Percentiles rank a stretch among this genome's conserved stretches.
Conservation (phyloP, 2,329 filamentous ascomycete genomes). For the Aspergillus pseudoviridinutans region DNA sequence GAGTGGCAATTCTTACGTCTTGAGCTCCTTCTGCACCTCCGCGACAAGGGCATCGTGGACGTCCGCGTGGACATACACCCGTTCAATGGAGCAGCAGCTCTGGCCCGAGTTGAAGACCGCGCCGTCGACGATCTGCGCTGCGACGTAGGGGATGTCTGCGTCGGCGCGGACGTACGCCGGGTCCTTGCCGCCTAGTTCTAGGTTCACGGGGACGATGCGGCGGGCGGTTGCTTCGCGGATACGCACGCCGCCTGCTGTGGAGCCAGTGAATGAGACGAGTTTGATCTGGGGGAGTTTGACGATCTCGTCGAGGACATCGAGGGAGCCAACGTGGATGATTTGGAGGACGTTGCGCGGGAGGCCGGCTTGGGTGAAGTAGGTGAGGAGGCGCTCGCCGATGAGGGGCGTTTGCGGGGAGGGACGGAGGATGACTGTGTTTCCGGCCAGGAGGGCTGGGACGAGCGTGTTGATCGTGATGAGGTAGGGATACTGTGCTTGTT, state of each 20-base stretch:
- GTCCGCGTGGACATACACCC: conserved; percentile 79
- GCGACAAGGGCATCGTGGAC: conserved; percentile 80
- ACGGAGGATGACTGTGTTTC: conserved; percentile 86
- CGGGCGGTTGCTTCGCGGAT: conserved; percentile 78
- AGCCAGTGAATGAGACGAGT: conserved; percentile 85
- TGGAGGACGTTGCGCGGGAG: conserved; percentile 77
- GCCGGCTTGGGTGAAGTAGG: conserved; percentile 72
- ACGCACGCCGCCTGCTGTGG: conserved; percentile 75
- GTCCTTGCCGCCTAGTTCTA: conserved; percentile 91
- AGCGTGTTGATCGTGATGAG: conserved; percentile 85
- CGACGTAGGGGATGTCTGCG: conserved; percentile 80
- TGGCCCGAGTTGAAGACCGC: conserved; percentile 92
- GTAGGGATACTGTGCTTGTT: conserved; percentile 71
- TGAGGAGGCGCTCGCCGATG: conserved; percentile 72
- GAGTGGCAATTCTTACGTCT: conserved; percentile 42
- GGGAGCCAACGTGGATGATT: conserved; percentile 79
- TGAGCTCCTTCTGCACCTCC: conserved; percentile 71
- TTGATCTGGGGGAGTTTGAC: conserved; percentile 70
- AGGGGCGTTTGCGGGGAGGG: conserved; percentile 90
- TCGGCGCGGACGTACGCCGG: conserved; percentile 81
- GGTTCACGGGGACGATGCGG: conserved; percentile 74
- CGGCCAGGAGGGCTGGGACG: conserved; percentile 79
- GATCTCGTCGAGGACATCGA: conserved; percentile 69
- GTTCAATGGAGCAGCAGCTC: conserved; percentile 86
- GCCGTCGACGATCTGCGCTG: conserved; percentile 86